A percentile compares a stretch with the other conserved stretches of the same genome.
These are phyloP conservation scores for Salvia splendens DNA, from an alignment of 257 asterid species.

Conservation along the genomic window DNA sequence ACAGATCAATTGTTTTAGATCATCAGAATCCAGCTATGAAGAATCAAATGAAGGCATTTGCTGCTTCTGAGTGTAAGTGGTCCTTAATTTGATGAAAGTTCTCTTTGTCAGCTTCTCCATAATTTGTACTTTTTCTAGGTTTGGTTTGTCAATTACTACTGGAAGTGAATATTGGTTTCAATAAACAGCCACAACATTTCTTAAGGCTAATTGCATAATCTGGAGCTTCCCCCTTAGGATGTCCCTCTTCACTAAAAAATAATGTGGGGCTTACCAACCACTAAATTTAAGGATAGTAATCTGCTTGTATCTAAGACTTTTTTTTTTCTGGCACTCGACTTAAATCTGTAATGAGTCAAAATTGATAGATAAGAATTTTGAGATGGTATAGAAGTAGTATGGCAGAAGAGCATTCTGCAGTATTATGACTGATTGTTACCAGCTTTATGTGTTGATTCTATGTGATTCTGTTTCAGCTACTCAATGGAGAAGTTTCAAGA, in stretches of 20 bases:
- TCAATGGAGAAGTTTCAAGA: conserved; percentile 61
- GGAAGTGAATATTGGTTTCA: conserved; percentile 14
- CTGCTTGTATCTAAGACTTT: background rate
- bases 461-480: conserved; percentile 55
- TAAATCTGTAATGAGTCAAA: conserved; percentile 16
- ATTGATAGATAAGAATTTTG: background rate
- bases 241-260: conserved; percentile 14
- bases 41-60: conserved; percentile 70
- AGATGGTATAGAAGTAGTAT: conserved; percentile 11
- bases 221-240: background rate
- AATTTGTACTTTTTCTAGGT: conserved; percentile 16
- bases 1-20: conserved; percentile 92
- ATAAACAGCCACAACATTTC: background rate
- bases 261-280: conserved; percentile 9
- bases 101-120: conserved; percentile 22
- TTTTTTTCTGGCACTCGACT: background rate
- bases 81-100: conserved; percentile 14
- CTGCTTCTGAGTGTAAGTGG: conserved; percentile 83
- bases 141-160: conserved; percentile 20
- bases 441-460: conserved; percentile 20
- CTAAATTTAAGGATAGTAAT: conserved; percentile 15
- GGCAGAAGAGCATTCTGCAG: conserved; percentile 24
- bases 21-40: conserved; percentile 74
- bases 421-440: conserved; percentile 11
- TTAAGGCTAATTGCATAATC: conserved; percentile 8